Conservation (phyloP, 1,284 basidiomycete species). For the Rhodotorula sp. region DNA sequence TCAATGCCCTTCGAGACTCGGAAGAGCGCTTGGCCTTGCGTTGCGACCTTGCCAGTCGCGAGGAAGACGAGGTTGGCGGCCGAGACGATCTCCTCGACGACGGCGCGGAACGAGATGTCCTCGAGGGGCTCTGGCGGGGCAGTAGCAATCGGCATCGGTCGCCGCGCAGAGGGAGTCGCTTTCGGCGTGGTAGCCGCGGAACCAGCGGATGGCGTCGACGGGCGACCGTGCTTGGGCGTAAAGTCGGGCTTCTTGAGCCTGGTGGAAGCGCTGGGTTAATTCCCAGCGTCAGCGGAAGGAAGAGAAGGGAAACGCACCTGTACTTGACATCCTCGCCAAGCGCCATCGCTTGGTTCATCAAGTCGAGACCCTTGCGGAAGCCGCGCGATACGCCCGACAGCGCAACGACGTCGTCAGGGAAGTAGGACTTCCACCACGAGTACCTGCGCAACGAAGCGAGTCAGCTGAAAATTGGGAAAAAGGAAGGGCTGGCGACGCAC, state of each 20-base stretch:
- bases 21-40: constrained; percentile 77
- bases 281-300: background rate
- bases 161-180: constrained; percentile 57
- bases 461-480: background rate
- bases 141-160: constrained; percentile 15
- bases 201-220: constrained; percentile 42
- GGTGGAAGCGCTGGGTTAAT: background rate
- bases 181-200: constrained; percentile 3
- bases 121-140: constrained; percentile 11
- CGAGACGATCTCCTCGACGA: constrained; percentile 83
- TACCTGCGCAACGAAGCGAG: constrained; percentile 48
- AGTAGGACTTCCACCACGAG: constrained; percentile 70
- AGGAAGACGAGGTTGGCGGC: constrained; percentile 82
- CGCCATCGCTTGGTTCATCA: constrained; percentile 89
- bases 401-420: constrained; percentile 65
- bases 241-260: constrained; percentile 39
- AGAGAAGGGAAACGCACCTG: constrained; percentile 8
- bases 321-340: constrained; percentile 57
- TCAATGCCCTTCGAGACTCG: constrained; percentile 68
- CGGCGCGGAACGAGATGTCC: constrained; percentile 79
- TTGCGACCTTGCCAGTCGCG: constrained; percentile 76
- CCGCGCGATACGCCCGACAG: constrained; percentile 68
- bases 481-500: constrained; percentile 56
- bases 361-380: constrained; percentile 76
- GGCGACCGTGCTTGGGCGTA: constrained; percentile 48